Conservation (phyloP, 2,329 filamentous ascomycete species). For the Albifimbria verrucaria region DNA sequence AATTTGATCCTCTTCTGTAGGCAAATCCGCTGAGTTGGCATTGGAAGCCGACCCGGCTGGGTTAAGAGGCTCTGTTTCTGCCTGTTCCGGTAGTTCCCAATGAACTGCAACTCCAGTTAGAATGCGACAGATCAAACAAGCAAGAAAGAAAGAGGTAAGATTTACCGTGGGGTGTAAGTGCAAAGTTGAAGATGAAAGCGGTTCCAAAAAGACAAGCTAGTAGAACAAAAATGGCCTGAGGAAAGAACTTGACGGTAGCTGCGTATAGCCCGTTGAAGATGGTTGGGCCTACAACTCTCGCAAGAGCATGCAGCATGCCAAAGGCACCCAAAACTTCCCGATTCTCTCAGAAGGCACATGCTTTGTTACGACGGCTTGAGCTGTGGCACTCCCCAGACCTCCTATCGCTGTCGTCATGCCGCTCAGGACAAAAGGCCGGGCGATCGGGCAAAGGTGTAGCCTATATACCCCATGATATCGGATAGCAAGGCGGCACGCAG, state of each 20-base stretch:
- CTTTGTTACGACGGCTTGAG: conserved; percentile 83
- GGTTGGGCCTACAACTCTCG: conserved; percentile 74
- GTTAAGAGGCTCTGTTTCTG: conserved; percentile 21
- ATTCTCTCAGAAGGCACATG: conserved; percentile 81
- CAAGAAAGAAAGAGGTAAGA: conserved; percentile 16
- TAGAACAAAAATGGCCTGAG: conserved; percentile 80
- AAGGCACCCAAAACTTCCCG: conserved; percentile 84
- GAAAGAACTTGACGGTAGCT: conserved; percentile 71
- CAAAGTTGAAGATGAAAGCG: conserved; percentile 64
- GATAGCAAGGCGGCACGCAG: conserved; percentile 73
- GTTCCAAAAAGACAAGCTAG: conserved; percentile 64
- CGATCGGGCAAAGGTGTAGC: conserved; percentile 66
- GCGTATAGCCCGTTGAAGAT: conserved; percentile 86
- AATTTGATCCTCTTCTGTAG: conserved; percentile 17
- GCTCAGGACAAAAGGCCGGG: conserved; percentile 63
- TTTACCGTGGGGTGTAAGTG: conserved; percentile 73
- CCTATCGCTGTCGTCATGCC: conserved; percentile 75
- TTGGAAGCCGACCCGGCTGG: neutral
- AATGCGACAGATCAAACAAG: neutral
- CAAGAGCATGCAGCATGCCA: conserved; percentile 79
- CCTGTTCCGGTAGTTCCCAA: conserved; percentile 24
- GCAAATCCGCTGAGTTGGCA: neutral
- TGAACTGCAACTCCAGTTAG: conserved; percentile 24
- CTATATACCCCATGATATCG: conserved; percentile 71
- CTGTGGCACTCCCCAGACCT: conserved; percentile 79